phyloP scores from a whole-genome alignment of 345 rosid species.

The Jatropha curcas region DNA sequence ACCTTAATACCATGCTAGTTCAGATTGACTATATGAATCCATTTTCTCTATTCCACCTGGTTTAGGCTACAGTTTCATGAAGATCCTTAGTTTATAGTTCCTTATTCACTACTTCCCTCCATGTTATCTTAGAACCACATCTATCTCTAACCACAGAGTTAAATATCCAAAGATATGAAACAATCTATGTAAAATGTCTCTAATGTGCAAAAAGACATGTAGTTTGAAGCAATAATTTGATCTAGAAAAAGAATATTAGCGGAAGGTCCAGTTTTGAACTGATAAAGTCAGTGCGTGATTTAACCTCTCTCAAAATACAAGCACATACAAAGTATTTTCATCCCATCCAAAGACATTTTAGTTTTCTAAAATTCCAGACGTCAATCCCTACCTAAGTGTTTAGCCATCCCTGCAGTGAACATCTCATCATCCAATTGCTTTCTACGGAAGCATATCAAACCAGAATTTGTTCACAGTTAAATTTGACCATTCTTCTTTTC shows the following conservation, averaged over 20 bases:
- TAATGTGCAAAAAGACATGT: background rate
- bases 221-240: background rate
- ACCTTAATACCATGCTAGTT: no score
- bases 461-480: background rate
- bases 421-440: background rate
- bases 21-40: no score
- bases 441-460: background rate
- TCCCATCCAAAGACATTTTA: background rate
- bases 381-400: background rate
- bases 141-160: background rate
- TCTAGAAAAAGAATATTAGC: background rate
- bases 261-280: background rate
- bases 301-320: background rate
- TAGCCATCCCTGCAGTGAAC: background rate
- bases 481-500: background rate
- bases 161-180: background rate
- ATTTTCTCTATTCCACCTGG: no score
- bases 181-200: background rate
- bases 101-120: no score
- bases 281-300: background rate
- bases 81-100: no score
- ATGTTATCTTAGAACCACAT: no score
- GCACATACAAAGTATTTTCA: background rate
- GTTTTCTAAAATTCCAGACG: background rate
- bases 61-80: no score